Conservation (phyloP, 306 rosid genomes). For the Castanea crenata region DNA sequence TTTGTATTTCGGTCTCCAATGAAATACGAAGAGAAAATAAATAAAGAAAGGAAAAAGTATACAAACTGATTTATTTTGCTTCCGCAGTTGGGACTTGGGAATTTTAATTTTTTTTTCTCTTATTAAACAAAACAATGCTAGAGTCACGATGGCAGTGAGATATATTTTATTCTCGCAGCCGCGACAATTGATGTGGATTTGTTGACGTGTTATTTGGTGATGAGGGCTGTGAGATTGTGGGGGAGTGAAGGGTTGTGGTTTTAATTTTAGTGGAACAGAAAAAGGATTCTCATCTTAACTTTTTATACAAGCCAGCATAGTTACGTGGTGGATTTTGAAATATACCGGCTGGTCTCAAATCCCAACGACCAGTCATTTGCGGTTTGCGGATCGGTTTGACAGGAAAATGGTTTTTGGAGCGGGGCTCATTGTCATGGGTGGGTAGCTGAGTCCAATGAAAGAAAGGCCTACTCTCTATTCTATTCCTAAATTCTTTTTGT, state of each 20-base stretch:
- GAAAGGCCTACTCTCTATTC: too few species aligned
- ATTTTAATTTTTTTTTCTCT: not conserved
- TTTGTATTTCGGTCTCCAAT: slow-evolving; percentile 31
- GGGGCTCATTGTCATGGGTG: too few species aligned
- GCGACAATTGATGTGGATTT: not conserved
- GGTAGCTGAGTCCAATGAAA: not conserved
- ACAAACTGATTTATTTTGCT: slow-evolving; percentile 29
- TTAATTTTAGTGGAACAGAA: not conserved
- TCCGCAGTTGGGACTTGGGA: slow-evolving; percentile 50
- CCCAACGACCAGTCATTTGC: not conserved
- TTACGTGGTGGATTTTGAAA: not conserved
- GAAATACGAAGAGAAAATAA: slow-evolving; percentile 9
- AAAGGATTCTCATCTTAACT: not conserved
- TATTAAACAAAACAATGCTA: not conserved
- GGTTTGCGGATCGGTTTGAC: too few species aligned
- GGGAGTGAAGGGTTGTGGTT: not conserved
- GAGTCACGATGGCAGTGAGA: not conserved
- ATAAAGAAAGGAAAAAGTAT: slow-evolving; percentile 10
- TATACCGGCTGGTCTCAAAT: not conserved
- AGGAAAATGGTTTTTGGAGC: too few species aligned
- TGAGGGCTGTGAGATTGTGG: not conserved
- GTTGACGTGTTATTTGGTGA: not conserved
- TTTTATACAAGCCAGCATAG: slow-evolving; percentile 21
- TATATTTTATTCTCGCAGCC: not conserved
- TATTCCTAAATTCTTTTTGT: too few species aligned